Evolutionary conservation across 345 rosid genomes (phyloP).

Genomic region (Citrus reticulata): DNA sequence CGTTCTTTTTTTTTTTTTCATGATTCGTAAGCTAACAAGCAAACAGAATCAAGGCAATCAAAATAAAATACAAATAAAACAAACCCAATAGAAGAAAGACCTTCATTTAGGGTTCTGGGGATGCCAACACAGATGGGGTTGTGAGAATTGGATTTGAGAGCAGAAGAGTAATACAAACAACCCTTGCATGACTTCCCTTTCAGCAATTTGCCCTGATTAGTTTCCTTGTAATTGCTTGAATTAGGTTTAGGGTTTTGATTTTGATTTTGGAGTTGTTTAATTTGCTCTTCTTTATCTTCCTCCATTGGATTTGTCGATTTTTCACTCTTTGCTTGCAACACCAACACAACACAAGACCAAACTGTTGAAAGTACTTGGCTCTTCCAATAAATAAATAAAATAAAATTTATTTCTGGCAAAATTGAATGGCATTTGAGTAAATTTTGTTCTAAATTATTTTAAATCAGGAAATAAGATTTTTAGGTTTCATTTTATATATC

Average conservation of each 20-base stretch:
- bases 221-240: neutral
- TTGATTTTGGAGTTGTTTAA: neutral
- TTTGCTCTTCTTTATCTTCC: constrained; percentile 11
- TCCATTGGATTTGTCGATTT: constrained; percentile 1
- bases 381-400: too few species aligned
- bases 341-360: neutral
- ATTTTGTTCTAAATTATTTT: too few species aligned
- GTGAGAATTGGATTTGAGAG: constrained; percentile 30
- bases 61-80: neutral
- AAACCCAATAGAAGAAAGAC: constrained; percentile 14
- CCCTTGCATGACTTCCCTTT: constrained; percentile 50
- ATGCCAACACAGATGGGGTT: constrained; percentile 45
- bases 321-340: neutral
- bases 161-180: constrained; percentile 38
- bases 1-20: neutral
- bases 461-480: too few species aligned
- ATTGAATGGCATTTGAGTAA: neutral
- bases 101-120: constrained; percentile 36
- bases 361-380: too few species aligned
- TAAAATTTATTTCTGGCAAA: neutral
- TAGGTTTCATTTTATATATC: too few species aligned
- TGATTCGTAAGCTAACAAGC: neutral
- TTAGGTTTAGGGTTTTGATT: constrained; percentile 11
- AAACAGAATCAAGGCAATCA: neutral
- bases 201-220: constrained; percentile 3